These are phyloP conservation scores for Mycena capillaripes DNA, from an alignment of 768 basidiomycete species.

Conservation along the genomic window DNA sequence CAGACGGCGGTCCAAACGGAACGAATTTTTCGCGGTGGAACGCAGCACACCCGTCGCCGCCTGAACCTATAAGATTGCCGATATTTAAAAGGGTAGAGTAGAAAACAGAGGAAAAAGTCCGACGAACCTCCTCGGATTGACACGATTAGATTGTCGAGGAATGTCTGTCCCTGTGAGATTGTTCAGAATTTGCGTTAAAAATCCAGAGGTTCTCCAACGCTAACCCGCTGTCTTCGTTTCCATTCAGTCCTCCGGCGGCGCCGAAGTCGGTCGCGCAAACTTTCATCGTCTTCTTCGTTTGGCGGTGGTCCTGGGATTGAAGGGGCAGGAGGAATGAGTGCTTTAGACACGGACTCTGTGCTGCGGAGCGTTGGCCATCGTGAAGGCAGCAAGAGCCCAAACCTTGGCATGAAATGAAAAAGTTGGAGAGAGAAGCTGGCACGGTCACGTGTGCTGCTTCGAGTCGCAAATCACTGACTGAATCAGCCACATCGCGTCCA, in stretches of 20 bases:
- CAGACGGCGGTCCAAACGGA: slow-evolving; percentile 90
- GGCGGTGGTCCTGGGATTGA: background rate
- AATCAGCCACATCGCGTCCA: too few species aligned
- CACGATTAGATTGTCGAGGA: slow-evolving; percentile 82
- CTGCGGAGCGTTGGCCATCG: slow-evolving; percentile 18
- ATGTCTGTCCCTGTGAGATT: slow-evolving; percentile 74
- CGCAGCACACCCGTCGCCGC: slow-evolving; percentile 93
- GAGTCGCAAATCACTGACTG: too few species aligned
- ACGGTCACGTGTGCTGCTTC: too few species aligned
- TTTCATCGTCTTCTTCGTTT: slow-evolving; percentile 39
- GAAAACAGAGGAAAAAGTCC: slow-evolving; percentile 1
- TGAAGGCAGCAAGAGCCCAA: slow-evolving; percentile 25
- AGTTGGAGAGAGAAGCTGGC: too few species aligned
- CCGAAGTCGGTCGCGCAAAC: slow-evolving; percentile 53
- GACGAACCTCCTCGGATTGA: slow-evolving; percentile 31
- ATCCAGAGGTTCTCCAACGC: slow-evolving; percentile 38
- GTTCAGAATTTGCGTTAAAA: slow-evolving; percentile 25
- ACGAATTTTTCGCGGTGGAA: slow-evolving; percentile 93
- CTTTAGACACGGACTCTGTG: background rate
- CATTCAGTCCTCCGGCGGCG: slow-evolving; percentile 77
- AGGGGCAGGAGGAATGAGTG: background rate
- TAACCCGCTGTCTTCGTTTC: slow-evolving; percentile 79
- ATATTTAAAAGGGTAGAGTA: slow-evolving; percentile 16
- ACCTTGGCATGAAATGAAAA: slow-evolving; percentile 22
- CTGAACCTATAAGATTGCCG: slow-evolving; percentile 67